Conservation (phyloP, 768 basidiomycete species). For the Royoungia palumana region DNA sequence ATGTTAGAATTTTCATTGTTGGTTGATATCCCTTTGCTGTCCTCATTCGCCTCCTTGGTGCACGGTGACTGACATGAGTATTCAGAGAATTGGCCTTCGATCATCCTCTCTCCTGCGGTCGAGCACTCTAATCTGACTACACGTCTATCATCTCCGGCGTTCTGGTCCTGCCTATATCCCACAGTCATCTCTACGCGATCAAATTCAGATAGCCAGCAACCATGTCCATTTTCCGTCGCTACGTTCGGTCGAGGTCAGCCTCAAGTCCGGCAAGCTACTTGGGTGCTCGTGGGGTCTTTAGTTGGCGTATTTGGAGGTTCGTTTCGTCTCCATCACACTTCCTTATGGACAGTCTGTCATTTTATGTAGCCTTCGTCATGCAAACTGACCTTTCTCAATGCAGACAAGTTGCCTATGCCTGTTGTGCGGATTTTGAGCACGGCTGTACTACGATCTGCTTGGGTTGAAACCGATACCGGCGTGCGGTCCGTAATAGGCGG, state of each 20-base stretch:
- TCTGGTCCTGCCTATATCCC: constrained; percentile 60
- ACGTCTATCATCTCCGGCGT: constrained; percentile 33
- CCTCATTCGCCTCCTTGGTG: neutral
- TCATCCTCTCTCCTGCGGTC: neutral
- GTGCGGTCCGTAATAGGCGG: constrained; percentile 71
- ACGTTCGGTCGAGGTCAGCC: constrained; percentile 63
- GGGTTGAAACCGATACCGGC: constrained; percentile 64
- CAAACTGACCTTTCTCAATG: constrained; percentile 6
- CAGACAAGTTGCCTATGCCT: constrained; percentile 24
- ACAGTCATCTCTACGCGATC: constrained; percentile 40
- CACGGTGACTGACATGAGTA: neutral
- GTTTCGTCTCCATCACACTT: neutral
- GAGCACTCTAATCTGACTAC: constrained; percentile 3
- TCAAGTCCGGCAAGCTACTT: constrained; percentile 67
- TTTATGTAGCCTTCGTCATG: neutral
- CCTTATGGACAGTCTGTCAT: neutral
- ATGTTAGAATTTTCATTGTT: constrained; percentile 23
- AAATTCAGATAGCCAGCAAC: constrained; percentile 30
- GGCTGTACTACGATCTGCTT: constrained; percentile 63
- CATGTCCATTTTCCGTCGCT: constrained; percentile 13
- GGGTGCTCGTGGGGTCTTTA: constrained; percentile 51
- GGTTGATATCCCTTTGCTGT: neutral
- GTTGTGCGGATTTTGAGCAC: constrained; percentile 49
- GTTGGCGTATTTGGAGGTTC: constrained; percentile 46
- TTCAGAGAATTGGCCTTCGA: constrained; percentile 17